A percentile compares a stretch with the other conserved stretches of the same genome.
These are phyloP conservation scores for Teratosphaeria zuluensis DNA, from an alignment of 2,329 filamentous ascomycete species.

Conservation along the genomic window DNA sequence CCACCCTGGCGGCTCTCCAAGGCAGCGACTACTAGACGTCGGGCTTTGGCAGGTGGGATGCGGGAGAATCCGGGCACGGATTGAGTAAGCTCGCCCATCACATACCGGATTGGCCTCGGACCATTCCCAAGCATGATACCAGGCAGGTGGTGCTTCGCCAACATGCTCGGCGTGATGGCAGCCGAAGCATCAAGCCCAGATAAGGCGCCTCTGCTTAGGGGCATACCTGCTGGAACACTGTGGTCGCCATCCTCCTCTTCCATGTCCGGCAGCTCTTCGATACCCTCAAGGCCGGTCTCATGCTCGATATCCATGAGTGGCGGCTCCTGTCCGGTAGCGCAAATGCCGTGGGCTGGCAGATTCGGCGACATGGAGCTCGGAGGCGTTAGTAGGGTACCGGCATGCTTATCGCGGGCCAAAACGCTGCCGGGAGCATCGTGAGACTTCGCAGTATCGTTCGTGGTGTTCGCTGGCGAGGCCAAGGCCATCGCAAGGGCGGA, in stretches of 20 bases:
- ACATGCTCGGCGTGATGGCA: constrained; percentile 72
- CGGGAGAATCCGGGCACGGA: constrained; percentile 86
- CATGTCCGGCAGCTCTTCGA: constrained; percentile 75
- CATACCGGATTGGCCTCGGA: constrained; percentile 84
- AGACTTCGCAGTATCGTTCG: constrained; percentile 5
- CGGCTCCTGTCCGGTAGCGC: constrained; percentile 40
- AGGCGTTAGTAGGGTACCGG: constrained; percentile 65
- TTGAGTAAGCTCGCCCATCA: constrained; percentile 89
- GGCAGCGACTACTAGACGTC: constrained; percentile 83
- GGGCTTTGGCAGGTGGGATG: constrained; percentile 80
- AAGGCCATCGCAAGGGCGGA: constrained; percentile 24
- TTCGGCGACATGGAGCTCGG: constrained; percentile 91
- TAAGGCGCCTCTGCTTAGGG: constrained; percentile 42
- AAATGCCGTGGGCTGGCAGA: constrained; percentile 71
- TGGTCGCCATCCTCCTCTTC: constrained; percentile 41
- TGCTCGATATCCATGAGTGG: constrained; percentile 21
- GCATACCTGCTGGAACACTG: constrained; percentile 27
- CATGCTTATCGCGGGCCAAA: constrained; percentile 21
- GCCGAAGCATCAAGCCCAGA: constrained; percentile 60
- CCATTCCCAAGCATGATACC: constrained; percentile 84
- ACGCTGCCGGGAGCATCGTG: constrained; percentile 11
- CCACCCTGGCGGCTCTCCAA: constrained; percentile 66
- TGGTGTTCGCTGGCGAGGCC: constrained; percentile 22
- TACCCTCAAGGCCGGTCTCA: constrained; percentile 24
- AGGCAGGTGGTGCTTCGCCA: constrained; percentile 83